These are phyloP conservation scores for Aureobasidium sp. DNA, from an alignment of 2,329 filamentous ascomycete genomes.

Conservation along the genomic window DNA sequence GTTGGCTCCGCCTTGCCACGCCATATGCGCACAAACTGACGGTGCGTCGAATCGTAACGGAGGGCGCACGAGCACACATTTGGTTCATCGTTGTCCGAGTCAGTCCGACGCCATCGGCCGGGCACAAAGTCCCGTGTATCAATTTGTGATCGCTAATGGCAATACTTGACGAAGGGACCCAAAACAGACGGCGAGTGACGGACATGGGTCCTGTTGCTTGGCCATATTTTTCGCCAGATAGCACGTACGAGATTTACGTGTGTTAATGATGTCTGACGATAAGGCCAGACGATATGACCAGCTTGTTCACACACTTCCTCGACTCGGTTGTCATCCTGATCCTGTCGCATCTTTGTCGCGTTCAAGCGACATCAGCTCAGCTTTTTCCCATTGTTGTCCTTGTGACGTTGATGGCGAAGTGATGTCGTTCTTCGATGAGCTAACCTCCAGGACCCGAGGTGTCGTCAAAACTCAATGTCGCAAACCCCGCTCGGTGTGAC, in stretches of 20 bases:
- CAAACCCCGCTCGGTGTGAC: slow-evolving; percentile 7
- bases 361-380: too few species aligned
- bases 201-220: background rate
- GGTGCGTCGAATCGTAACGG: background rate
- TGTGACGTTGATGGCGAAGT: background rate
- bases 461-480: background rate
- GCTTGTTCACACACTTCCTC: background rate
- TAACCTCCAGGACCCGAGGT: slow-evolving; percentile 1
- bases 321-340: background rate
- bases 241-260: slow-evolving; percentile 1
- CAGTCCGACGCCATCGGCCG: background rate
- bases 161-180: slow-evolving; percentile 2
- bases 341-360: background rate
- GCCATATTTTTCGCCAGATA: background rate
- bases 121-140: background rate
- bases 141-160: background rate
- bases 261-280: background rate
- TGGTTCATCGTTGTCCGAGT: background rate
- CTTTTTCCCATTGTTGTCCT: background rate
- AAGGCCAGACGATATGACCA: background rate
- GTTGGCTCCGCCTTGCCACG: background rate
- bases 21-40: background rate
- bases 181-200: background rate
- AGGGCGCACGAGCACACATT: background rate
- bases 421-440: slow-evolving; percentile 5